Base-by-base conservation (phyloP, 768 basidiomycete genomes). In the Boletus tylopilopsis region DNA sequence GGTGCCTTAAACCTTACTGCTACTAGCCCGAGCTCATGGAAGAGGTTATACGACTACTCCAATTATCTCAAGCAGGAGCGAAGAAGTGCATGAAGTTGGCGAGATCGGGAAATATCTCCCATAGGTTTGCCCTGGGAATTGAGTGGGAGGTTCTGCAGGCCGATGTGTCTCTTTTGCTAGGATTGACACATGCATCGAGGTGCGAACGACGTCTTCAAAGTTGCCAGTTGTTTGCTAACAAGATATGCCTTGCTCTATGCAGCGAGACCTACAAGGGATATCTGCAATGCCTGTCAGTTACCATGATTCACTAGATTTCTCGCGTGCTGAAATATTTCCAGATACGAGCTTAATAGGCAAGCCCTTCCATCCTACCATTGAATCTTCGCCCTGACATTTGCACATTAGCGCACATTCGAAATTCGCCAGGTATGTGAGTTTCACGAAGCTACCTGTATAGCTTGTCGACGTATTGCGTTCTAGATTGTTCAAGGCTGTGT, bases 211-310 rank as follows among this genome's bases (percentile, higher is more conserved):
- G 6, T 24, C 47, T 18, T 30, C 11, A 32, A 22, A 33, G 33
- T 25, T 30, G 45, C 24, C 50, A 3, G 39, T 49, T 21, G 18
- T n/a, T 47, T 5, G 1, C 37, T 64, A 44, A 56, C 22, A n/a
- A 48, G 33, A 22, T 18, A 1, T 27, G 25, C 34, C 11, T 8
- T 8, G 12, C 40, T n/a, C 18, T 30, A 32, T 40, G 22, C 44
- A 87, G 85, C 48, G 87, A 90, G 67, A 81, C 82, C 2, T 88
- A 88, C 64, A 81, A 79, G 73, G 88, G 87, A 29, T 90, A 90
- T 62, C 57, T 89, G 8, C 86, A 88, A 56, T 89, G 86, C 71
- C 73, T 89, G 80, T 88, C 65, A 66, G 76, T 75, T 9, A 54
- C 12, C 13, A 30, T 9, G 34, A 23, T 32, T 36, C 27, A 40